phyloP scores from a whole-genome alignment of 73 alveolate genomes.

The Breviolum minutum region DNA sequence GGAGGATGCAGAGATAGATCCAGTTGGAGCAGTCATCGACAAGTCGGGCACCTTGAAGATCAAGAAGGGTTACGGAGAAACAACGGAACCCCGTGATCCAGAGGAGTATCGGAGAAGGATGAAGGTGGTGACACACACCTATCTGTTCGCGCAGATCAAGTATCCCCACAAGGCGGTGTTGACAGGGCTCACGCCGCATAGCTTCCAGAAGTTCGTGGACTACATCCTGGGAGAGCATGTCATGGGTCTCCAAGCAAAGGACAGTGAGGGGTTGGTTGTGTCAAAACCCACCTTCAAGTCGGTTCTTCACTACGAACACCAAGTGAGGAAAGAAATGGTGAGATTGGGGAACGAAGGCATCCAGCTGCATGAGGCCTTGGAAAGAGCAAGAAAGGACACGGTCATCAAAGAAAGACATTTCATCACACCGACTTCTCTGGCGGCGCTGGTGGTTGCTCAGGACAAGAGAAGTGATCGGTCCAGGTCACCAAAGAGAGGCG shows the following conservation, averaged over 20 bases:
- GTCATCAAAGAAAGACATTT: background rate
- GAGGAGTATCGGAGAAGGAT: background rate
- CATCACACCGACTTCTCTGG: background rate
- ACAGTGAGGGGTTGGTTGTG: background rate
- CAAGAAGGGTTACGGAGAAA: background rate
- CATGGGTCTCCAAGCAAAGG: background rate
- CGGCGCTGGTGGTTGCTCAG: background rate
- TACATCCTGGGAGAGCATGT: slow-evolving; percentile 36
- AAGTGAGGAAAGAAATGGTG: background rate
- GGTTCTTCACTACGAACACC: background rate
- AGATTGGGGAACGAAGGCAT: background rate
- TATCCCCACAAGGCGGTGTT: background rate
- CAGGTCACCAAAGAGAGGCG: background rate
- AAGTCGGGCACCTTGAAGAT: slow-evolving; percentile 1
- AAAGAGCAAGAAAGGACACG: background rate
- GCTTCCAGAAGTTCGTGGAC: background rate
- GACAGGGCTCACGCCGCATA: background rate
- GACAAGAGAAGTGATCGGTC: background rate
- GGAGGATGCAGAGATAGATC: background rate
- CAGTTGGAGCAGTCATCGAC: background rate
- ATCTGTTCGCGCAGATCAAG: background rate
- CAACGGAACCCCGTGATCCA: background rate
- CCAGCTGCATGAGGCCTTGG: background rate
- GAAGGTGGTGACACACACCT: background rate
- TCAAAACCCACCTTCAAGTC: background rate